Conservation (phyloP, 2,329 filamentous ascomycete species). For the Geoglossum cookeanum region DNA sequence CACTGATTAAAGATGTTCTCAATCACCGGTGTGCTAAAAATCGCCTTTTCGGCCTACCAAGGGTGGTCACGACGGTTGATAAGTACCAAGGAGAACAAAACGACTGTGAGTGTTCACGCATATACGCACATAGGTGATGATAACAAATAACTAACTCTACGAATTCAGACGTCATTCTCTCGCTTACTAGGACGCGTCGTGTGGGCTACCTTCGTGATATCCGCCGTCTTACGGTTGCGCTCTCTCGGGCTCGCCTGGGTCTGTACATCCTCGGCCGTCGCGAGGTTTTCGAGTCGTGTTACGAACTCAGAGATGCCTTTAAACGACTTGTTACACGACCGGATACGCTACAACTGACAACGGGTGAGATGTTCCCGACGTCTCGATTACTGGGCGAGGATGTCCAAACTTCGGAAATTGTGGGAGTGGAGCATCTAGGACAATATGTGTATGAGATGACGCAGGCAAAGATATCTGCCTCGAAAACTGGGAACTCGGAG, state of each 20-base stretch:
- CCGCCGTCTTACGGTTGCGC: constrained; percentile 78
- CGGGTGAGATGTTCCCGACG: constrained; percentile 71
- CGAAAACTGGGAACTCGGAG: constrained; percentile 26
- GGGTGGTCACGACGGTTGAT: constrained; percentile 84
- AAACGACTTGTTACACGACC: constrained; percentile 56
- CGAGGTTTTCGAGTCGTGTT: constrained; percentile 72
- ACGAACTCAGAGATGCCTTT: constrained; percentile 76
- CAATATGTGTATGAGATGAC: constrained; percentile 98
- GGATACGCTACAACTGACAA: constrained; percentile 63
- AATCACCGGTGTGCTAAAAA: constrained; percentile 67
- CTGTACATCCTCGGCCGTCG: constrained; percentile 82
- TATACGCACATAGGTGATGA: neutral
- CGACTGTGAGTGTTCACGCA: constrained; percentile 54
- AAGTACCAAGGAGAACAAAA: constrained; percentile 99
- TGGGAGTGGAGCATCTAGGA: constrained; percentile 79
- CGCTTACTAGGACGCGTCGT: constrained; percentile 69
- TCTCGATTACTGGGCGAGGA: constrained; percentile 32
- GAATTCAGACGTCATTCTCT: constrained; percentile 69
- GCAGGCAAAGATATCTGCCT: constrained; percentile 42
- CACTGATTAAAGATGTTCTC: constrained; percentile 74
- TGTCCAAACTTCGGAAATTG: constrained; percentile 48
- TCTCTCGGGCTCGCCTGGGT: constrained; percentile 79
- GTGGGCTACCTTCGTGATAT: constrained; percentile 90
- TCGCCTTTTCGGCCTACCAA: constrained; percentile 71
- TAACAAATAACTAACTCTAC: neutral